Base-by-base conservation (phyloP, 2,329 filamentous ascomycete genomes). In the Diaporthe batatas region DNA sequence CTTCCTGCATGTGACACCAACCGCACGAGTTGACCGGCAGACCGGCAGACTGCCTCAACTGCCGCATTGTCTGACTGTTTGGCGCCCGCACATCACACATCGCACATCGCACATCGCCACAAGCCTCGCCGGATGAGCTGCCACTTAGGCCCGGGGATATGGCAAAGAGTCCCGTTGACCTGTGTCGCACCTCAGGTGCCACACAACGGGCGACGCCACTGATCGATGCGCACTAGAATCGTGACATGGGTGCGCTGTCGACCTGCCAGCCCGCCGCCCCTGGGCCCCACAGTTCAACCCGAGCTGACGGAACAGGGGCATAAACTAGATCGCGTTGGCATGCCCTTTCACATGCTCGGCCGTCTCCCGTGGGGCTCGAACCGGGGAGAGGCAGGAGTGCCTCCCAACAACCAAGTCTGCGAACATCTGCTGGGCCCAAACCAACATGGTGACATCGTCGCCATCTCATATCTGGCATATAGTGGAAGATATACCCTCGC, bases 291-390 rank as follows among this genome's bases (percentile, higher is more conserved):
- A 65, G 29, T 67, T 67, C 62, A 67, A 53, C 62, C 62, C 62
- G 47, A 67, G 47, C 62, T 67, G 62, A 53, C 47, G 62, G 62
- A 67, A 67, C 62, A 67, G 62, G 44, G 62, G 62, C 62, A 16
- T 21, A 16, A 16, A 51, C 36, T 53, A 67, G 62, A 18, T 65
- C 23, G 62, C 47, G 25, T 34, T 21, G 47, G 32, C 25, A 53
- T 23, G 44, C 29, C 4, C 62, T 67, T 67, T 67, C 62, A 65
- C 62, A 65, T 65, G 62, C 62, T 51, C 8, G 44, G 36, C 6
- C 44, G 62, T 51, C 44, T 8, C 12, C 62, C 32, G n/a, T 23
- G 44, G 44, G 18, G 44, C 44, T 51, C n/a, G 14, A 23, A 44
- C 42, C 36, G 12, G n/a, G 23, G 11, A 53, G 23, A 42, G 44